phyloP scores from a whole-genome alignment of 129 eudicot genomes.

The Pseudognaphalium luteoalbum region DNA sequence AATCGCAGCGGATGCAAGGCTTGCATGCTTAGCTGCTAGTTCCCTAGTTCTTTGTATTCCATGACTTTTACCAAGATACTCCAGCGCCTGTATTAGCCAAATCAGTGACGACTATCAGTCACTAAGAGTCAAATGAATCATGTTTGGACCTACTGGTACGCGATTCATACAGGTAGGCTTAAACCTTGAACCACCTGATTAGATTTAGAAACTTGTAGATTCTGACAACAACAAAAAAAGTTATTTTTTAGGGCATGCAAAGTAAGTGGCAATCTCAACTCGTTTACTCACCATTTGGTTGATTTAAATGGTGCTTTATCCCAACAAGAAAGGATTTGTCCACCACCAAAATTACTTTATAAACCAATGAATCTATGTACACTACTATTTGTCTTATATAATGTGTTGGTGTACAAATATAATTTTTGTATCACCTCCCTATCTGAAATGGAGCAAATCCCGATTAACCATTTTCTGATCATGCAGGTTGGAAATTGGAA shows the following conservation, averaged over 20 bases:
- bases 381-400: too few relatives aligned
- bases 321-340: too few relatives aligned
- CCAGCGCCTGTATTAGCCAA: slow-evolving; percentile 59
- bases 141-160: background rate
- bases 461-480: background rate
- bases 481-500: background rate
- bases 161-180: background rate
- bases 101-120: slow-evolving; percentile 2
- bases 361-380: too few relatives aligned
- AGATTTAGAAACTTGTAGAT: background rate
- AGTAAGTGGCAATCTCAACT: too few relatives aligned
- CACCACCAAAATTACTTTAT: too few relatives aligned
- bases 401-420: too few relatives aligned
- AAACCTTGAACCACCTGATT: background rate
- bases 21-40: slow-evolving; percentile 82
- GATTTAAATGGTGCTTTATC: too few relatives aligned
- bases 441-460: background rate
- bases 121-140: background rate
- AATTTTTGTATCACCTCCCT: background rate
- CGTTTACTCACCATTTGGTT: too few relatives aligned
- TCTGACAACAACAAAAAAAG: background rate
- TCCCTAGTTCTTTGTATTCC: slow-evolving; percentile 86
- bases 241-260: too few relatives aligned
- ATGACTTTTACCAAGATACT: slow-evolving; percentile 75
- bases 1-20: slow-evolving; percentile 73